Evolutionary conservation across 768 basidiomycete genomes (phyloP).

Genomic region (Lactarius evosmus): DNA sequence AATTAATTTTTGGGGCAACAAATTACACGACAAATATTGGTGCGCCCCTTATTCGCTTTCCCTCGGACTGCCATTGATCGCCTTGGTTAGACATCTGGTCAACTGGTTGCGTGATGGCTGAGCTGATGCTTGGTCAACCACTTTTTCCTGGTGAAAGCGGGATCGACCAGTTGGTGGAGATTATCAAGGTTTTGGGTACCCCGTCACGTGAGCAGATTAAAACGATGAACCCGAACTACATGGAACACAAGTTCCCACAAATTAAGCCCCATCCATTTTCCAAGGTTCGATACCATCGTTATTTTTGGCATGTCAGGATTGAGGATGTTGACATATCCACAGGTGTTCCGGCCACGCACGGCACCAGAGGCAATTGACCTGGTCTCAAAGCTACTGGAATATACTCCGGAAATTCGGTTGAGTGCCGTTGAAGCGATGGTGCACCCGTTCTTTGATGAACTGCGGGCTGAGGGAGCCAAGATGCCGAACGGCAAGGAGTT

Average conservation of each 20-base stretch:
- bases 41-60: constrained; percentile 39
- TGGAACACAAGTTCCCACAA: constrained; percentile 99
- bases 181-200: constrained; percentile 99
- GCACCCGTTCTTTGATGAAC: constrained; percentile 95
- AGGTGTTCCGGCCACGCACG: constrained; percentile 98
- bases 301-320: constrained; percentile 17
- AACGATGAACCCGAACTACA: constrained; percentile 99
- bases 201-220: constrained; percentile 99
- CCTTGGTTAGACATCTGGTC: constrained; percentile 87
- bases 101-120: constrained; percentile 99
- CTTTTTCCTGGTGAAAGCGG: constrained; percentile 99
- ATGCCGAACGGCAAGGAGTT: constrained; percentile 98
- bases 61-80: background rate
- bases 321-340: constrained; percentile 22
- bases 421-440: constrained; percentile 91
- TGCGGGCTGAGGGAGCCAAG: constrained; percentile 82
- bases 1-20: constrained; percentile 98
- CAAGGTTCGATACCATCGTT: constrained; percentile 54
- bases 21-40: constrained; percentile 99
- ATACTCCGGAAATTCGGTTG: constrained; percentile 92
- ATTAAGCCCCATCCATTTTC: constrained; percentile 99
- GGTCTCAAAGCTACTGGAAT: constrained; percentile 92
- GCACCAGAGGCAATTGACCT: constrained; percentile 94
- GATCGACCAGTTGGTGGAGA: constrained; percentile 98
- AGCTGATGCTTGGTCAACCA: constrained; percentile 98